These are phyloP conservation scores for Oxyria digyna DNA, from an alignment of 148 eudicot genomes.

Conservation along the genomic window DNA sequence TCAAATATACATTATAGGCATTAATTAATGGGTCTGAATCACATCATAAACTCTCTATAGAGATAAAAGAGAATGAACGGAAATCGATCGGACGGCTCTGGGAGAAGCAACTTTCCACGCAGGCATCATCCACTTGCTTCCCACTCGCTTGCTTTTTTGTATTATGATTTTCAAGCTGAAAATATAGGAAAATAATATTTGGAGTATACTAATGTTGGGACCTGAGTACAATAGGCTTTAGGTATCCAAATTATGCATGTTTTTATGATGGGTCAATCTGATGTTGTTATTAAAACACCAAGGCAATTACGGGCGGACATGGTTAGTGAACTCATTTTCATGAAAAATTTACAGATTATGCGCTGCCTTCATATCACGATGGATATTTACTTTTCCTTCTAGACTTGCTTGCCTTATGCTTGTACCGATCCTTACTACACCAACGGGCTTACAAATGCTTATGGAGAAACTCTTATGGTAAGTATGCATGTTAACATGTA, in stretches of 20 bases:
- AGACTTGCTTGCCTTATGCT: constrained; percentile 41
- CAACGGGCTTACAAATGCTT: constrained; percentile 33
- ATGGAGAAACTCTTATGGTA: constrained; percentile 47
- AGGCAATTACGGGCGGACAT: constrained; percentile 30
- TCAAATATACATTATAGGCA: no score
- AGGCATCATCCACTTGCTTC: no score
- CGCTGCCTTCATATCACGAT: constrained; percentile 7
- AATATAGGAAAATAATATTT: no score
- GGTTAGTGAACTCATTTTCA: constrained; percentile 21
- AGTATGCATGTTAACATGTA: constrained; percentile 19
- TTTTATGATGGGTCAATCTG: constrained; percentile 32
- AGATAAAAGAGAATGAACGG: no score
- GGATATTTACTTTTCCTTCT: constrained; percentile 1
- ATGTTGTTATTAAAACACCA: constrained; percentile 27
- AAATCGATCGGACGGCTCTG: no score
- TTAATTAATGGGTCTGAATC: no score
- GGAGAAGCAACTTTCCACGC: no score
- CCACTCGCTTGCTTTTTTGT: no score
- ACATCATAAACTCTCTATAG: no score
- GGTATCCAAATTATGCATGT: constrained; percentile 42
- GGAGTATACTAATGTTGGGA: no score
- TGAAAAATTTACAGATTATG: not conserved
- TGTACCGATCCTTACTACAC: constrained; percentile 43
- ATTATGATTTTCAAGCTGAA: no score
- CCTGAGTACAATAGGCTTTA: no score